phyloP scores from a whole-genome alignment of 441 rosid species.

The Eruca vesicaria region DNA sequence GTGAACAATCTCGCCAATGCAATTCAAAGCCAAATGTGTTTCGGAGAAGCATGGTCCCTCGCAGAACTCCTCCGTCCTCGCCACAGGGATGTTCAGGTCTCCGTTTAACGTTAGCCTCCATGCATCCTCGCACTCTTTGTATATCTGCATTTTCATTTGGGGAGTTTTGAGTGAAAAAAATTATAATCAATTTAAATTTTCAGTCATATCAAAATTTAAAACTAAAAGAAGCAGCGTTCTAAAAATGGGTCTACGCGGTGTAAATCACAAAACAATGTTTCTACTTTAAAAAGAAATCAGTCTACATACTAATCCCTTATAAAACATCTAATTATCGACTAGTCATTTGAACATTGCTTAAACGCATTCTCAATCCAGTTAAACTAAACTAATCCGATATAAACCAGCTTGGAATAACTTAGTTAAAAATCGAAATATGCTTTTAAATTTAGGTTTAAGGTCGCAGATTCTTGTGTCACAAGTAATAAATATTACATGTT shows the following conservation, averaged over 20 bases:
- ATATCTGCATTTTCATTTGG: conserved; percentile 45
- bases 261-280: no score
- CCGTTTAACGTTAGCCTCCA: conserved; percentile 68
- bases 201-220: neutral
- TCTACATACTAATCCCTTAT: no score
- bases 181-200: neutral
- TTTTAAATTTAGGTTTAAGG: neutral
- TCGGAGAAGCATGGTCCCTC: conserved; percentile 72
- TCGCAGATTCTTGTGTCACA: neutral
- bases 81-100: conserved; percentile 50
- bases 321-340: neutral
- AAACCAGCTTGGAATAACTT: neutral
- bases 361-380: neutral
- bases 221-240: neutral
- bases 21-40: conserved; percentile 67
- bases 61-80: conserved; percentile 51
- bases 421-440: neutral
- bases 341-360: neutral
- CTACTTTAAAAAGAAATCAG: no score
- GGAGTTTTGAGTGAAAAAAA: neutral
- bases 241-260: no score
- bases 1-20: conserved; percentile 54
- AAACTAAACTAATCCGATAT: no score
- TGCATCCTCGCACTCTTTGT: conserved; percentile 63
- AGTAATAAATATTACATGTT: conserved; percentile 40